Evolutionary conservation across 106 monocot genomes (phyloP), one percentile per base, ranked within the genome.

Genomic region (Agapanthus africanus): DNA sequence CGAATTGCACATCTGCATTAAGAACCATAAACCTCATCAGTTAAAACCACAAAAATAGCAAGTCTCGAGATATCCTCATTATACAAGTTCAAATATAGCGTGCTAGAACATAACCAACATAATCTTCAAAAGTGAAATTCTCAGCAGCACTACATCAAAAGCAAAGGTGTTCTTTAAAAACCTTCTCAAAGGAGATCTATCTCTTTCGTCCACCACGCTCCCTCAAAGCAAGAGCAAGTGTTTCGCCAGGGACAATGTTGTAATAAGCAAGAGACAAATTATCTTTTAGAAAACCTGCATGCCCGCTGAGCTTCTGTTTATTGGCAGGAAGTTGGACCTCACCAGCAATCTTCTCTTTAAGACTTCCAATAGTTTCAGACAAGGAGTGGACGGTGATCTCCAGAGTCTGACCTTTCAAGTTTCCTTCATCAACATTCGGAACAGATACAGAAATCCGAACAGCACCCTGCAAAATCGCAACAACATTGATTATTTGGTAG

Each of bases 191-290:
- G n/a, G n/a, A 70, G 37, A 47, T 40, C 27, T 74, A 92, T 90
- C 82, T 84, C 83, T 99, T 99, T 83, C 92, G 78, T 67, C 97
- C 97, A 75, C 97, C 97, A 85, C 97, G 92, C 76, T 99, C 97
- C 80, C 97, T 91, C 39, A 99, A 80, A 57, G 97, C 79, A 54
- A 99, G 84, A 36, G 81, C 71, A 11, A 99, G 51, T 11, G 84
- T 82, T 74, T 92, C 97, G 41, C 89, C 84, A 36, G 89, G 78
- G 10, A 76, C 73, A 71, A 99, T 81, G 67, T 99, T 99, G 74
- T 99, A 99, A 75, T 92, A 86, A 71, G 92, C 92, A 78, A 99
- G 97, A 14, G 87, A 81, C 4, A 87, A 84, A 56, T 99, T 99
- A 67, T 99, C 97, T 76, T 92, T 99, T 13, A 99, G 89, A 40